Conservation (phyloP, 108 stramenopile genomes). For the Fragilariopsis cylindrus region DNA sequence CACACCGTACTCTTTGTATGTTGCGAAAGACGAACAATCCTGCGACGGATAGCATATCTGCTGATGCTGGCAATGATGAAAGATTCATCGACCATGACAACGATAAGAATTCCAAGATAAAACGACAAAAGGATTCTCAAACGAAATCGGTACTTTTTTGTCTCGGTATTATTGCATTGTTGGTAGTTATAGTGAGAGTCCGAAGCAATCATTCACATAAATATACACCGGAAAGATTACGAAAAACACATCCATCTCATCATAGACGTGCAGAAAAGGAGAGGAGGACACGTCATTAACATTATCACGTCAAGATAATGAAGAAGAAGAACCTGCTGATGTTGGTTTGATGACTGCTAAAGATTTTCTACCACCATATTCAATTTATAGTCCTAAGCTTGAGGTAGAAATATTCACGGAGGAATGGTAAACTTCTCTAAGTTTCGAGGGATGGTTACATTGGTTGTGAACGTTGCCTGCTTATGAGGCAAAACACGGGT, state of each 20-base stretch:
- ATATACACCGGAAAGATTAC: neutral
- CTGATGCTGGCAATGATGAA: neutral
- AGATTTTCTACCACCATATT: conserved; percentile 56
- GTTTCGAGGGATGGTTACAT: conserved; percentile 59
- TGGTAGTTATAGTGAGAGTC: conserved; percentile 19
- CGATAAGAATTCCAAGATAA: conserved; percentile 28
- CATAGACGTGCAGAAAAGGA: neutral
- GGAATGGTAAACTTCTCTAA: conserved; percentile 46
- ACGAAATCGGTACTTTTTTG: conserved; percentile 4
- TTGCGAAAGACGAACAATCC: neutral
- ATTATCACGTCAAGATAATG: neutral
- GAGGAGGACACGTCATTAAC: neutral
- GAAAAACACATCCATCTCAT: neutral
- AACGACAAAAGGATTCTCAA: conserved; percentile 22
- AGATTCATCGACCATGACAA: neutral
- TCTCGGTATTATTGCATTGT: conserved; percentile 17
- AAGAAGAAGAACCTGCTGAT: neutral
- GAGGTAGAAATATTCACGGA: conserved; percentile 47
- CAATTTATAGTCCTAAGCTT: conserved; percentile 51
- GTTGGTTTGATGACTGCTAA: neutral
- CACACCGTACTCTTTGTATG: no score
- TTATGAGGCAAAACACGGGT: conserved; percentile 78
- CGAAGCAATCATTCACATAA: conserved; percentile 18
- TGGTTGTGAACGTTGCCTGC: conserved; percentile 81
- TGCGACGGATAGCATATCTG: no score